Conservation (phyloP, 768 basidiomycete genomes). For the Lentinula raphanica region DNA sequence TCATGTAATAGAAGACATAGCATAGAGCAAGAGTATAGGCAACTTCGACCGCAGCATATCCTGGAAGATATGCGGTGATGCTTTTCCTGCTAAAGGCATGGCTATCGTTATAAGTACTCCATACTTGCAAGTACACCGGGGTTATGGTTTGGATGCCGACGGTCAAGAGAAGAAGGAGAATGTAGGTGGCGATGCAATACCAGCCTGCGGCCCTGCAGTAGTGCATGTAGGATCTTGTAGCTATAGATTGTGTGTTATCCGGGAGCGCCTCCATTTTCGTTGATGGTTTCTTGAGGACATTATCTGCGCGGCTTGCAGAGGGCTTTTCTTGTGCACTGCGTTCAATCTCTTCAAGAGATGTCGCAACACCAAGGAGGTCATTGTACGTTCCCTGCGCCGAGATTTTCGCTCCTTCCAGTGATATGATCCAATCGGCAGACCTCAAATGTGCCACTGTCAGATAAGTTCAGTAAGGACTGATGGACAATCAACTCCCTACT, state of each 20-base stretch:
- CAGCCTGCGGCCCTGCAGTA: slow-evolving; percentile 9
- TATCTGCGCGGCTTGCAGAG: not conserved
- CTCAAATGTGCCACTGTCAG: not conserved
- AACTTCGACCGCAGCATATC: slow-evolving; percentile 8
- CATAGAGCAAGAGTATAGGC: slow-evolving; percentile 8
- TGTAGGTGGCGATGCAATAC: slow-evolving; percentile 4
- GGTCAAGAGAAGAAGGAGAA: slow-evolving; percentile 8
- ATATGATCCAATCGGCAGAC: not conserved
- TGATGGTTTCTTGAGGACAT: not conserved
- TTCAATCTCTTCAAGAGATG: not conserved
- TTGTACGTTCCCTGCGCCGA: not conserved
- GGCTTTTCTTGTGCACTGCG: not conserved
- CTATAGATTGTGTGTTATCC: not conserved
- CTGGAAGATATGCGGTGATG: slow-evolving; percentile 1
- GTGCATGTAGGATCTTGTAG: slow-evolving; percentile 9
- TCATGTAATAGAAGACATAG: slow-evolving; percentile 10
- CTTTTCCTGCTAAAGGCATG: slow-evolving; percentile 1
- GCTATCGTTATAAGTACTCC: slow-evolving; percentile 12
- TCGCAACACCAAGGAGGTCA: not conserved
- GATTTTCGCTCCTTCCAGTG: not conserved
- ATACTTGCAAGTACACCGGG: slow-evolving; percentile 11
- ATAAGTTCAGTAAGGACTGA: too few relatives aligned
- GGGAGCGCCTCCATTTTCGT: not conserved
- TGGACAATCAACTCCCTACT: too few relatives aligned
- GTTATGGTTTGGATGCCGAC: slow-evolving; percentile 9